A percentile compares a stretch with the other conserved stretches of the same genome.
These are phyloP conservation scores for Haplographium delicatum DNA, from an alignment of 495 filamentous ascomycete species.

Conservation along the genomic window DNA sequence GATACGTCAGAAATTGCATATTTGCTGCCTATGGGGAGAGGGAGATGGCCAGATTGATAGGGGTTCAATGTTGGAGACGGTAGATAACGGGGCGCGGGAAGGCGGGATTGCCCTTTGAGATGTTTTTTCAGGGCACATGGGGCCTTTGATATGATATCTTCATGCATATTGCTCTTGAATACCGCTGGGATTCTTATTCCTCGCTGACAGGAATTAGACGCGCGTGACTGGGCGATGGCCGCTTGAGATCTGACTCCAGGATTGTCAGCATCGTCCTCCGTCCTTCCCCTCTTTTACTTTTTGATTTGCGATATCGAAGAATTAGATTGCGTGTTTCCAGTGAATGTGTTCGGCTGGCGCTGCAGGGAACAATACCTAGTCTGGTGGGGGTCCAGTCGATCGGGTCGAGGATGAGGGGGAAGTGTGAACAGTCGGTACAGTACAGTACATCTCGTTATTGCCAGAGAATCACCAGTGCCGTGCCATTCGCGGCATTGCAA, in stretches of 20 bases:
- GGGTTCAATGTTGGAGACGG: not conserved
- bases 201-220: conserved; percentile 10
- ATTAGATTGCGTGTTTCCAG: not conserved
- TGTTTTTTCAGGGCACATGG: not conserved
- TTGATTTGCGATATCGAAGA: too few relatives aligned
- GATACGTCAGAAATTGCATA: not conserved
- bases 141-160: conserved; percentile 2
- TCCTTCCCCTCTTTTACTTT: not conserved
- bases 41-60: not conserved
- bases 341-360: too few relatives aligned
- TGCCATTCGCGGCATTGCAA: too few relatives aligned
- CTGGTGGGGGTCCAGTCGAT: not conserved
- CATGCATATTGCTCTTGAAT: conserved; percentile 8
- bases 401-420: too few relatives aligned
- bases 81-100: not conserved
- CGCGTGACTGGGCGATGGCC: conserved; percentile 4
- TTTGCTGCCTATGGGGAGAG: not conserved
- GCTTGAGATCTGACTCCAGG: not conserved
- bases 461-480: too few relatives aligned
- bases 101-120: not conserved
- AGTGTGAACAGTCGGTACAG: too few relatives aligned
- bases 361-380: not conserved
- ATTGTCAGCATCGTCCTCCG: not conserved
- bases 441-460: too few relatives aligned
- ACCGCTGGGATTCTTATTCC: conserved; percentile 1